Conservation (phyloP, 331 rosid genomes). For the Dryas integrifolia region DNA sequence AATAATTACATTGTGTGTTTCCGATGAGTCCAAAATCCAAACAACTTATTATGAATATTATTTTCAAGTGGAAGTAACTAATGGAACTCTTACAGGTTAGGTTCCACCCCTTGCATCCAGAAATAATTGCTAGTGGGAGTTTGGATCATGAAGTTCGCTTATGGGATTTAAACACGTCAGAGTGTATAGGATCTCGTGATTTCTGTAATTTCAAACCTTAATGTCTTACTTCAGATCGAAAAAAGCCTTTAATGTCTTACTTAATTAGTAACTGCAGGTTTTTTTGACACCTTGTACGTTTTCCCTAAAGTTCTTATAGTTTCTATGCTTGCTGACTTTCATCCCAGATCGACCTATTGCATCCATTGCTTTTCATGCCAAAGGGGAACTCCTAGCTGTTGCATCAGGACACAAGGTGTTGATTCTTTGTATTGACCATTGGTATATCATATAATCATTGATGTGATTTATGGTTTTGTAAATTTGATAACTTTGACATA, state of each 20-base stretch:
- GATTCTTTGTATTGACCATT: slow-evolving; percentile 2
- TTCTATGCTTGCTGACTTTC: slow-evolving; percentile 12
- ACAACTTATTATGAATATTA: background rate
- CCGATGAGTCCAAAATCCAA: background rate
- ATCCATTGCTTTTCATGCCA: slow-evolving; percentile 73
- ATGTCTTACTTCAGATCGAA: background rate
- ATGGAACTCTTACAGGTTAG: slow-evolving; percentile 57
- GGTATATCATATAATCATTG: background rate
- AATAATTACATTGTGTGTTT: background rate
- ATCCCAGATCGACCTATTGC: slow-evolving; percentile 67
- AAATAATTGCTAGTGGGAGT: slow-evolving; percentile 77
- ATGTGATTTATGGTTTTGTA: slow-evolving; percentile 2
- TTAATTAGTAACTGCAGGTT: slow-evolving; percentile 10
- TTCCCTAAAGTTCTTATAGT: slow-evolving; percentile 10
- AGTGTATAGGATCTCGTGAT: slow-evolving; percentile 47
- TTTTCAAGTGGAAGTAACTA: slow-evolving; percentile 21
- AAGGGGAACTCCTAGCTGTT: slow-evolving; percentile 70
- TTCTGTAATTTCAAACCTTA: slow-evolving; percentile 49
- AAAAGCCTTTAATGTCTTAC: background rate
- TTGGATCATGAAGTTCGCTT: slow-evolving; percentile 72
- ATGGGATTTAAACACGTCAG: slow-evolving; percentile 61
- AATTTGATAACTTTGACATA: slow-evolving; percentile 10
- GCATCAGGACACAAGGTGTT: slow-evolving; percentile 74
- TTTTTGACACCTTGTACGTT: background rate
- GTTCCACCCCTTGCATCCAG: slow-evolving; percentile 59